A percentile compares a stretch with the other conserved stretches of the same genome.
These are phyloP conservation scores for Chlamydomonas asymmetrica DNA, from an alignment of 139 green algal genomes.

Conservation along the genomic window DNA sequence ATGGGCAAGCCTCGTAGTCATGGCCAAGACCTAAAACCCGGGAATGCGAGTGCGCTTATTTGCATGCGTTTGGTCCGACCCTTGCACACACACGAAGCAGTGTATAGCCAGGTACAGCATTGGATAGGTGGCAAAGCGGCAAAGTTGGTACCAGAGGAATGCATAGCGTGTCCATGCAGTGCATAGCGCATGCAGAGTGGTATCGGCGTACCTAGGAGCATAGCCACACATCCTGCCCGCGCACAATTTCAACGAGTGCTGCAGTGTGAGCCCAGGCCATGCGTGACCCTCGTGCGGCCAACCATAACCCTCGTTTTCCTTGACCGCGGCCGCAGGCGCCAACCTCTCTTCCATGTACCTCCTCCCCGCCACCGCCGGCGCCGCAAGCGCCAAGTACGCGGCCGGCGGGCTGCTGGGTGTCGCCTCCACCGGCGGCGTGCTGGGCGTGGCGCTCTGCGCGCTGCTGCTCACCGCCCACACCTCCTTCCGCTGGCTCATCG, in stretches of 20 bases:
- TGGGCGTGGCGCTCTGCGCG: conserved; percentile 9
- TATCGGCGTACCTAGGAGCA: background rate
- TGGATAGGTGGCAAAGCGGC: no score
- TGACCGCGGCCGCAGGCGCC: background rate
- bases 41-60: background rate
- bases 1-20: background rate
- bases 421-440: conserved; percentile 5
- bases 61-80: no score
- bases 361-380: no score
- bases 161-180: no score
- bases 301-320: background rate
- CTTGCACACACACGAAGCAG: no score
- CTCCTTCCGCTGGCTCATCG: conserved; percentile 11
- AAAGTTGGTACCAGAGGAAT: no score
- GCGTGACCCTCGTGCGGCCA: no score
- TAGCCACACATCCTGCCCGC: background rate
- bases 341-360: conserved; percentile 3
- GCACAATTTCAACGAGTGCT: background rate
- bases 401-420: conserved; percentile 8
- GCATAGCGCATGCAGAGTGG: background rate
- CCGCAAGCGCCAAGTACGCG: conserved; percentile 17
- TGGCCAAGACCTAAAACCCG: background rate
- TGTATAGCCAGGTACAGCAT: no score
- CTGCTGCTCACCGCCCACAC: conserved; percentile 5
- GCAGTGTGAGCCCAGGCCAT: background rate